Evolutionary conservation across 225 moss, liverwort and hornwort species (phyloP).

Genomic region (Ulota crispa): DNA sequence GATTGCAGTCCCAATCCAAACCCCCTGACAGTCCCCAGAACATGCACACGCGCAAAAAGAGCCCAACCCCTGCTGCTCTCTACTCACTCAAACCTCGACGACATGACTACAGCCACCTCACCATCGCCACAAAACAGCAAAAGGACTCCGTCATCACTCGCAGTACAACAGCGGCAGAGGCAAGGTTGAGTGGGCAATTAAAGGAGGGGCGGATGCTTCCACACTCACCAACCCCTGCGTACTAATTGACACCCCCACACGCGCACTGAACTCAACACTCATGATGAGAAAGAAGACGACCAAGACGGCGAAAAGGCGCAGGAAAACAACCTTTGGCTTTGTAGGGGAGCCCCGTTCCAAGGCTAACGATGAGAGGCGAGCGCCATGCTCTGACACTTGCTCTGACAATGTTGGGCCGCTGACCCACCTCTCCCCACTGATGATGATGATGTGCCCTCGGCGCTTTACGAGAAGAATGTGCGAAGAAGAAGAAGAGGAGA

Average conservation of each 20-base stretch:
- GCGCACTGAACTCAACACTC: constrained; percentile 6
- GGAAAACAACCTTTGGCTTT: background rate
- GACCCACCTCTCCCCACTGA: constrained; percentile 8
- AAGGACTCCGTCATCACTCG: constrained; percentile 13
- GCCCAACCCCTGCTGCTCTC: background rate
- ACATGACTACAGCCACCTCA: background rate
- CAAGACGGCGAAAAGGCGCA: constrained; percentile 9
- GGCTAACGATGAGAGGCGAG: constrained; percentile 10
- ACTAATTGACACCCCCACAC: constrained; percentile 8
- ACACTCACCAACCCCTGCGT: constrained; percentile 8
- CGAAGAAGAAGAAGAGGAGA: background rate
- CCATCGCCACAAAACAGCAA: constrained; percentile 20
- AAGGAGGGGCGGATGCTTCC: background rate
- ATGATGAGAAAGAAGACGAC: constrained; percentile 4
- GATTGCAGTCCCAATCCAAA: constrained; percentile 16
- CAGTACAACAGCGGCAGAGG: background rate
- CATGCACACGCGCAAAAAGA: constrained; percentile 8
- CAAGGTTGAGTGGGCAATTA: constrained; percentile 6
- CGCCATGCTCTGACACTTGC: constrained; percentile 1
- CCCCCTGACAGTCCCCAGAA: constrained; percentile 16
- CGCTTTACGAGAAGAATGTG: background rate
- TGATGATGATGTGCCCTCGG: background rate
- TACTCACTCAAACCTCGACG: background rate
- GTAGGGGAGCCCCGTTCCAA: background rate
- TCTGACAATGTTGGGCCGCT: constrained; percentile 11